Conservation (phyloP, 139 green algal species). For the Chlorella sp. region DNA sequence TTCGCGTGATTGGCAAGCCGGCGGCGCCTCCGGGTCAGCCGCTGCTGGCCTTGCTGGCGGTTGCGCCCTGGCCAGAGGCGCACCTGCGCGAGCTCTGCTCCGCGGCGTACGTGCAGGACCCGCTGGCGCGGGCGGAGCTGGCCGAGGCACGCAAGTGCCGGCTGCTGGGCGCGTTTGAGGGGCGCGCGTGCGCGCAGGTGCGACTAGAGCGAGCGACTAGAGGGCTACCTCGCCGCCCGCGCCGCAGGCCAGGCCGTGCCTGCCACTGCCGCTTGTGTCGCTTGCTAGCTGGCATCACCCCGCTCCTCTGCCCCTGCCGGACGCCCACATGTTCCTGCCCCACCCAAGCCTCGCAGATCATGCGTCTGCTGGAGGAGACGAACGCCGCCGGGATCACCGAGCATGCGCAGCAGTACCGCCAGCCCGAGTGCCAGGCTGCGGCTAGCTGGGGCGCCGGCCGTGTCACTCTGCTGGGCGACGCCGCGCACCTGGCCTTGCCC, state of each 20-base stretch:
- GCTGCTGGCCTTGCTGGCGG: background rate
- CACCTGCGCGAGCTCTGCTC: constrained; percentile 9
- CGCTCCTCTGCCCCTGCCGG: too few species aligned
- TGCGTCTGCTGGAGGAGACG: background rate
- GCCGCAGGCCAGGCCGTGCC: too few species aligned
- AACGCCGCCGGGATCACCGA: constrained; percentile 14
- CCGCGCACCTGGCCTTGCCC: constrained; percentile 22
- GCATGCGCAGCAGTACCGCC: constrained; percentile 10
- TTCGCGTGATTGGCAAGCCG: too few species aligned
- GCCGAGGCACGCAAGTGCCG: background rate
- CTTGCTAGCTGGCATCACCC: background rate
- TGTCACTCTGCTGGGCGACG: constrained; percentile 24
- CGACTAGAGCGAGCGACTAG: too few species aligned
- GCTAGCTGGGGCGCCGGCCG: constrained; percentile 1
- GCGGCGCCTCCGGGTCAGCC: too few species aligned
- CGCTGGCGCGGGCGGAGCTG: background rate
- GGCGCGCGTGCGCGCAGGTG: too few species aligned
- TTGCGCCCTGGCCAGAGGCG: constrained; percentile 12
- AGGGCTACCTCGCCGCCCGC: too few species aligned
- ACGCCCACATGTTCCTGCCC: too few species aligned
- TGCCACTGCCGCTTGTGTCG: too few species aligned
- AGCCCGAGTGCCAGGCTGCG: background rate
- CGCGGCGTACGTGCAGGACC: background rate
- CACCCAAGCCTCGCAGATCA: too few species aligned
- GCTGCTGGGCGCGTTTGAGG: background rate